Evolutionary conservation across 306 rosid genomes (phyloP), one percentile per base, ranked within the genome.

Genomic region (Neltuma alba): DNA sequence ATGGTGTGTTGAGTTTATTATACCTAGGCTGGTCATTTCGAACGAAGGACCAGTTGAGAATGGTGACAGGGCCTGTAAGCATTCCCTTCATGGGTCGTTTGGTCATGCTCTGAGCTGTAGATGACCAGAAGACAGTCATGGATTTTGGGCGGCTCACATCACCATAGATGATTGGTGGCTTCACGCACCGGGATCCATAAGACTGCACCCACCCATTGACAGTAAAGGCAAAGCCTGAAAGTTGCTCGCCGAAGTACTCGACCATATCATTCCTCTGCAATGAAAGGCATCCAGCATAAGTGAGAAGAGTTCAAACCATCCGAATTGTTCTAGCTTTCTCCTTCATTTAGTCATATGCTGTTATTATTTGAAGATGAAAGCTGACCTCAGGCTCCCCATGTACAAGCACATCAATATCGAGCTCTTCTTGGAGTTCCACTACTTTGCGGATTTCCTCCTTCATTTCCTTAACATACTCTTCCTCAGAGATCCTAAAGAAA

Each of bases 61-160:
- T 93, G 86, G 98, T 93, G 61, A 93, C 98, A 5, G 98, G 98
- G 80, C 98, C 98, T 0, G 98, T 93, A 87, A 93, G 98, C 98
- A 93, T 93, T 82, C 98, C 98, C 92, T 93, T 93, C 98, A 93
- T 93, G 83, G 98, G 97, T 58, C 97, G 91, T 40, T 87, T 85
- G 12, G 97, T 94, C 83, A 89, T 77, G 83, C 93, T 85, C 85
- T 94, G 99, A 69, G 97, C 99, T 21, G 72, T 21, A 0, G 97
- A 86, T 72, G 97, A 94, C 99, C 97, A 94, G 87, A 89, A 91
- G 79, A 94, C 97, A 0, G 98, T 93, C 98, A 93, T 93, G 45
- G 98, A 58, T 64, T 93, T 93, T 81, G 98, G 95, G 83, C 98
- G 98, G 88, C 98, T 93, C 66, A 93, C 98, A 81, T 93, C 98